Evolutionary conservation across 129 eudicot genomes (phyloP), one percentile per base, ranked within the genome.

Genomic region (Pseudognaphalium luteoalbum): DNA sequence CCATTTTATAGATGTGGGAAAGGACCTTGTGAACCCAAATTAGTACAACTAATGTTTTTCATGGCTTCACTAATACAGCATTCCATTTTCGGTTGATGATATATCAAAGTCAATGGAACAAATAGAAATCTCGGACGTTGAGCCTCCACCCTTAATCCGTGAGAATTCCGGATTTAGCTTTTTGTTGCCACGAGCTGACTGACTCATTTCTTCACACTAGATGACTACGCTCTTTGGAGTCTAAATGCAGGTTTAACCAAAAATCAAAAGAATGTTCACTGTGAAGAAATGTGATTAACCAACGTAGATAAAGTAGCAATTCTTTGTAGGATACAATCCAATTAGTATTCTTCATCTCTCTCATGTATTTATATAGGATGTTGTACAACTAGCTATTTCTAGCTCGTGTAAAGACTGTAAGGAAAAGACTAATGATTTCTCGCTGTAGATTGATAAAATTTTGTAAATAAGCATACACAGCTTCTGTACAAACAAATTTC

Each of bases 51-150:
- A 12, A 57, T 20, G 68, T 33, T 47, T 65, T 76, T 66, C 28
- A 20, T 66, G 37, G 19, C 21, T 34, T 76, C n/a, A 10, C 52
- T 66, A 28, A 6, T 80, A 82, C 92, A 93, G 97, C 90, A 93
- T 93, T 67, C 98, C 97, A 0, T 93, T 93, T 74, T 87, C 98
- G 10, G 98, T 93, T 42, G 98, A 93, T 79, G 98, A 93, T 80
- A 85, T 93, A 86, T 85, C 98, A 11, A 93, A 93, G 74, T 90
- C 98, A 6, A 93, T 93, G 98, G 89, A 86, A 76, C 91, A 90
- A 51, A 86, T 88, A 66, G 98, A 93, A 62, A 80, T 93, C 28
- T 28, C 88, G 0, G 98, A 93, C 22, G 63, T 93, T 15, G 91
- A 90, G 71, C 92, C 98, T 51, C 98, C 97, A 15, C 79, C 85